These are phyloP conservation scores for Metroxylon sagu DNA, from an alignment of 176 grass and related monocot species.

Conservation along the genomic window DNA sequence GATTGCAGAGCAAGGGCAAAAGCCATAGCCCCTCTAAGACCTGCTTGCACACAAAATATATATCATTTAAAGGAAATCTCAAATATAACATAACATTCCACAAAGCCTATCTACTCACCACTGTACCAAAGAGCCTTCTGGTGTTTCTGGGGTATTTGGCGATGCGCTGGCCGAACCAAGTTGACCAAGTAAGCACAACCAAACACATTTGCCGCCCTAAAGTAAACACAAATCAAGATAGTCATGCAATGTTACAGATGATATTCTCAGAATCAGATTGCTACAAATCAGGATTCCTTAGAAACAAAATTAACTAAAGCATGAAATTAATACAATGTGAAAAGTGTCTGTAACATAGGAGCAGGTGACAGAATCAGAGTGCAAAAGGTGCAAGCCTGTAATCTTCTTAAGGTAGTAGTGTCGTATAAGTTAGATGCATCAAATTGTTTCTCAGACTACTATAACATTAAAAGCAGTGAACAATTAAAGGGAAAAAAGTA, in stretches of 20 bases:
- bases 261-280: too few species aligned
- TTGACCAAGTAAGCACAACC: slow-evolving; percentile 93
- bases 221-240: slow-evolving; percentile 4
- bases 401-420: too few species aligned
- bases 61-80: too few species aligned
- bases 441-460: too few species aligned
- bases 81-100: too few species aligned
- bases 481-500: too few species aligned
- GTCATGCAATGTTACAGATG: not conserved
- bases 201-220: slow-evolving; percentile 87
- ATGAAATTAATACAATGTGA: not conserved
- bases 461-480: too few species aligned
- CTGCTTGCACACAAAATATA: slow-evolving; percentile 37
- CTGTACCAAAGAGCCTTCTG: slow-evolving; percentile 99
- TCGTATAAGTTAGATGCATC: too few species aligned
- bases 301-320: not conserved
- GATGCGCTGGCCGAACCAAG: slow-evolving; percentile 58
- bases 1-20: slow-evolving; percentile 99
- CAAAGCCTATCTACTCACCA: slow-evolving; percentile 37
- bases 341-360: too few species aligned
- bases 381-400: too few species aligned
- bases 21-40: slow-evolving; percentile 97
- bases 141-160: slow-evolving; percentile 84
- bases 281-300: too few species aligned
- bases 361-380: too few species aligned